Evolutionary conservation across 2,329 filamentous ascomycete species (phyloP).

Genomic region (Phyllosticta ampelicida): DNA sequence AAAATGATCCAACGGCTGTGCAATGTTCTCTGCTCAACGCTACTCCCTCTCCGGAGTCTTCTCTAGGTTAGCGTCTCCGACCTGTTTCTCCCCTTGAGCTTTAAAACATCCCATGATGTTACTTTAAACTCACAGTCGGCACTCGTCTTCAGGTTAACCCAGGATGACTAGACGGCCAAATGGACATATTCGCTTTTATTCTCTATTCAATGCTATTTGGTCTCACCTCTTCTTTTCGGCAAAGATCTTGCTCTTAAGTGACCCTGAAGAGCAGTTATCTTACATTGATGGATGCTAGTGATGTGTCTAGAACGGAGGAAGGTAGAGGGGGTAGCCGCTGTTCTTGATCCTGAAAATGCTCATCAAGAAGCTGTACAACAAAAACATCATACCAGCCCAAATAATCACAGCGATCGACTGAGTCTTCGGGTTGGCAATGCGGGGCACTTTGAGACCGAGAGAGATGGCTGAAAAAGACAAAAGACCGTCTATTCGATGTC

Average conservation of each 20-base stretch:
- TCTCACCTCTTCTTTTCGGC: not conserved
- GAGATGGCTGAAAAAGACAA: constrained; percentile 64
- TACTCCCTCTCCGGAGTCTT: not conserved
- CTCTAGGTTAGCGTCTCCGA: not conserved
- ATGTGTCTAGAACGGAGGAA: constrained; percentile 73
- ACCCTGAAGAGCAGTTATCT: not conserved
- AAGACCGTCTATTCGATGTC: constrained; percentile 50
- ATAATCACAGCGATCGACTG: constrained; percentile 75
- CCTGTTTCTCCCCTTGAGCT: not conserved
- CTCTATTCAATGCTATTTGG: not conserved
- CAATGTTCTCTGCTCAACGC: not conserved
- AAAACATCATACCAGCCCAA: constrained; percentile 66
- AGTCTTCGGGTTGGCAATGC: constrained; percentile 62
- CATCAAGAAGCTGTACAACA: constrained; percentile 87
- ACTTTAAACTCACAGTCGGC: not conserved
- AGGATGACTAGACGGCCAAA: no score
- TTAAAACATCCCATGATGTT: not conserved
- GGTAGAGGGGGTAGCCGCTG: constrained; percentile 81
- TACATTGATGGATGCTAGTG: not conserved
- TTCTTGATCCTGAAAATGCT: constrained; percentile 95
- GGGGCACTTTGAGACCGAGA: constrained; percentile 71
- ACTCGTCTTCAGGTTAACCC: not conserved
- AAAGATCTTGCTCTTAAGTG: not conserved
- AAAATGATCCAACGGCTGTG: not conserved
- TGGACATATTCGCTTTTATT: not conserved